These are phyloP conservation scores for Aspergillus hancockii DNA, from an alignment of 495 filamentous ascomycete species.

Conservation along the genomic window DNA sequence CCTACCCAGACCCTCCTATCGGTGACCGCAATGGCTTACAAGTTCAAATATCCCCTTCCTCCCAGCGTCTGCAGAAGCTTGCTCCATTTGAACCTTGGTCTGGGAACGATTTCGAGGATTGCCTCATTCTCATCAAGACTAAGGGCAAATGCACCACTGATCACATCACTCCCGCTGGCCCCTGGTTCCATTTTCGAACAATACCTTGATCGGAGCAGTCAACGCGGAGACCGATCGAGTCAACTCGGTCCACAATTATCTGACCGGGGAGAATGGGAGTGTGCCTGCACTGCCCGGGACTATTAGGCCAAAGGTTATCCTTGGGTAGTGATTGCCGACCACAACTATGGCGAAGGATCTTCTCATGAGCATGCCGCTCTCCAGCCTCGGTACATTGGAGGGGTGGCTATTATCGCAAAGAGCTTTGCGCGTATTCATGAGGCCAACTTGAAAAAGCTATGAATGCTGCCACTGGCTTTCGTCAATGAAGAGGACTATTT, in stretches of 20 bases:
- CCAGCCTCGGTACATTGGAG: conserved; percentile 95
- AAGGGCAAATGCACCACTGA: conserved; percentile 99
- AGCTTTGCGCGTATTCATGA: conserved; percentile 99
- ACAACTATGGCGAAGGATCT: conserved; percentile 99
- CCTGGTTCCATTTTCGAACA: conserved; percentile 57
- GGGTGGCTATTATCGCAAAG: conserved; percentile 93
- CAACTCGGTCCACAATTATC: too few relatives aligned
- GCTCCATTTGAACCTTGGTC: conserved; percentile 85
- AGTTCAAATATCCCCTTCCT: conserved; percentile 28
- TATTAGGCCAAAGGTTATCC: conserved; percentile 94
- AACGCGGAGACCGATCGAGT: too few relatives aligned
- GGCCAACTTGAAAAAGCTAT: conserved; percentile 99
- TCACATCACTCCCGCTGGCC: conserved; percentile 97
- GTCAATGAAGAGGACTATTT: conserved; percentile 92
- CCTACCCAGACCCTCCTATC: conserved; percentile 90
- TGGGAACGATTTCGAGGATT: conserved; percentile 83
- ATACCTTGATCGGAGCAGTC: too few relatives aligned
- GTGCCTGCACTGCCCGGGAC: conserved; percentile 95
- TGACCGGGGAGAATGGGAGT: too few relatives aligned
- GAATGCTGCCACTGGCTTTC: conserved; percentile 98
- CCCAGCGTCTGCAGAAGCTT: conserved; percentile 83
- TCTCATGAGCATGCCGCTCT: conserved; percentile 98
- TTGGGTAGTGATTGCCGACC: conserved; percentile 99
- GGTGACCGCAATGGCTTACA: conserved; percentile 21
- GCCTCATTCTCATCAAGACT: conserved; percentile 96